Evolutionary conservation across 2,329 filamentous ascomycete species (phyloP), one percentile per base, ranked within the genome.

Genomic region (Lizonia empirigonia): DNA sequence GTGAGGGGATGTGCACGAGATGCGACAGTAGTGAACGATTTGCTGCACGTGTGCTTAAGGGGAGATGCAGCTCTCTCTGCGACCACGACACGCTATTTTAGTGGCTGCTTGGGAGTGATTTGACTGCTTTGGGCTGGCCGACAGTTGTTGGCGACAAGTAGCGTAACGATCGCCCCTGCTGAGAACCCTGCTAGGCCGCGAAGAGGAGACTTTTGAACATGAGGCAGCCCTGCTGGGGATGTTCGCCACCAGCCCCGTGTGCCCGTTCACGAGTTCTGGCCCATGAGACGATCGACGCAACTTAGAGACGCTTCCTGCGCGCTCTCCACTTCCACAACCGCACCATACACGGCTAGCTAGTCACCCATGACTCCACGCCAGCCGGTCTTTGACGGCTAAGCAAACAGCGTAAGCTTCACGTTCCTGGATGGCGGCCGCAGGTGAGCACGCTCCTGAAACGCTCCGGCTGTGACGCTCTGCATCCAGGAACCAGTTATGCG

Each of bases 221-320:
- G 56, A 65, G 60, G 64, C 64, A 63, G 65, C 58, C 58, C 58
- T 67, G 64, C 58, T 67, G 49, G 62, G 59, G 55, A 63, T 58
- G 60, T 59, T 62, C 59, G 59, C 63, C 62, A 56, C 62, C 58
- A 63, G 64, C 59, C 56, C 59, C 60, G 50, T 57, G 48, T 61
- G 59, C 57, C 58, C 55, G 63, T 59, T 58, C 59, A 46, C 58
- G 55, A 56, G 62, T 68, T 69, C 65, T 70, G 64, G 67, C 64
- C 68, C 67, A 64, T 69, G 67, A 70, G 67, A 65, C 65, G 68
- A 71, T 71, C 67, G 60, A 59, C 65, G 64, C 57, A 55, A 30
- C 52, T 53, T 50, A 46, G 36, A 32, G 44, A 47, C 35, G 37
- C 48, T 52, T 53, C 35, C 59, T 60, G 47, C 51, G 37, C 42